These are phyloP conservation scores for Penicillium sp. DNA, from an alignment of 2,329 filamentous ascomycete species.

Conservation along the genomic window DNA sequence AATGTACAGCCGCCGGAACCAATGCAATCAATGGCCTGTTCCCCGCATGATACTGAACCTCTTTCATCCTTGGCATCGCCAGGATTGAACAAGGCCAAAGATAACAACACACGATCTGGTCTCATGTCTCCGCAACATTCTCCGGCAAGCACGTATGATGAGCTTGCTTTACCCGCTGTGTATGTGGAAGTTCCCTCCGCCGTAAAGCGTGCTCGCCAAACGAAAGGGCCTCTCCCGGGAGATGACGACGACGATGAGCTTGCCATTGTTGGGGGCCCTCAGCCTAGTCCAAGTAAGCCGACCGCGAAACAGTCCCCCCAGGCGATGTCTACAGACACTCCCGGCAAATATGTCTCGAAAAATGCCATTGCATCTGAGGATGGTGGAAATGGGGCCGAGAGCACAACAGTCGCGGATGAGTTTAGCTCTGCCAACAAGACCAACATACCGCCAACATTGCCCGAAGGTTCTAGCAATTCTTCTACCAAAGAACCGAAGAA, in stretches of 20 bases:
- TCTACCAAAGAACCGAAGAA: slow-evolving; percentile 37
- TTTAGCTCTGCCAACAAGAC: neutral
- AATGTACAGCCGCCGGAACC: slow-evolving; percentile 26
- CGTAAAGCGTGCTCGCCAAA: slow-evolving; percentile 29
- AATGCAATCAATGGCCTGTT: slow-evolving; percentile 28
- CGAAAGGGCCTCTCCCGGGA: slow-evolving; percentile 27
- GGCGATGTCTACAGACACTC: neutral
- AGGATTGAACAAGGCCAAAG: slow-evolving; percentile 25
- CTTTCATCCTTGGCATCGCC: slow-evolving; percentile 37
- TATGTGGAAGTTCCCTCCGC: slow-evolving; percentile 20
- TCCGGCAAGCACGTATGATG: slow-evolving; percentile 25
- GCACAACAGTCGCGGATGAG: neutral
- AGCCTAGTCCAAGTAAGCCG: slow-evolving; percentile 5
- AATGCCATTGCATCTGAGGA: neutral
- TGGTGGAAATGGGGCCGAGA: neutral
- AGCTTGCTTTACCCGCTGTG: slow-evolving; percentile 28
- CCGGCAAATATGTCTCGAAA: neutral
- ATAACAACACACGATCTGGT: slow-evolving; percentile 15
- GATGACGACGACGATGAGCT: slow-evolving; percentile 33
- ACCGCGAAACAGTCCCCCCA: slow-evolving; percentile 22
- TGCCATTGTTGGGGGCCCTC: slow-evolving; percentile 12
- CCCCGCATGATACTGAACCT: slow-evolving; percentile 43
- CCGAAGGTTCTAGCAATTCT: neutral
- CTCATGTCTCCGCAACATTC: slow-evolving; percentile 18
- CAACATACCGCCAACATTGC: neutral